A percentile compares a stretch with the other conserved stretches of the same genome.
phyloP scores from a whole-genome alignment of 2,329 filamentous ascomycete genomes.

The Aciculosporium take region DNA sequence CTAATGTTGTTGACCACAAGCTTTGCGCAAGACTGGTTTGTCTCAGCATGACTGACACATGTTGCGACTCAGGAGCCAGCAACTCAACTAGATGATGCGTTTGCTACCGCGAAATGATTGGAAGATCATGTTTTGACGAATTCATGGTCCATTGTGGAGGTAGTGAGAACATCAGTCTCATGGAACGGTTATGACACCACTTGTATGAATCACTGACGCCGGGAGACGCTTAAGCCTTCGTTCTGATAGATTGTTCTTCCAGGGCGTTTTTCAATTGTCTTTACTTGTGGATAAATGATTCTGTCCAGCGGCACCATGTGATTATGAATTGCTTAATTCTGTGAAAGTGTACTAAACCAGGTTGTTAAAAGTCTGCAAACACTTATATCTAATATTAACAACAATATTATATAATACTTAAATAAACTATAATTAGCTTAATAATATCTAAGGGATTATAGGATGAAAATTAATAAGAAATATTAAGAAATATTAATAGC shows the following conservation, averaged over 20 bases:
- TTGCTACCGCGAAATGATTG: not conserved
- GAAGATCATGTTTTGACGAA: not conserved
- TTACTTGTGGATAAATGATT: no score
- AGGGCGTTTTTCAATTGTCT: conserved; percentile 10
- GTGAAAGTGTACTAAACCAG: no score
- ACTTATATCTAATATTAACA: no score
- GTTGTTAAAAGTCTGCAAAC: no score
- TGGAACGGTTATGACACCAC: conserved; percentile 16
- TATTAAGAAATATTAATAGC: no score
- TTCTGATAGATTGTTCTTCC: conserved; percentile 10
- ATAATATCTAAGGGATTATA: no score
- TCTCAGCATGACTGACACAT: not conserved
- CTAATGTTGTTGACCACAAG: conserved; percentile 31
- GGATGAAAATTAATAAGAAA: no score
- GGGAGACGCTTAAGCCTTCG: conserved; percentile 17
- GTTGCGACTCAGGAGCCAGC: not conserved
- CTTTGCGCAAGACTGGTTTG: not conserved
- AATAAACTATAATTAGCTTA: no score
- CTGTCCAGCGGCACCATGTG: no score
- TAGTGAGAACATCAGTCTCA: conserved; percentile 12
- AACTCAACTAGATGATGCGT: not conserved
- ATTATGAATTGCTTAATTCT: no score
- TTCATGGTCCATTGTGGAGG: conserved; percentile 15
- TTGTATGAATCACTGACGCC: conserved; percentile 16
- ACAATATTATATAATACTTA: no score